These are phyloP conservation scores for Russula ochroleuca DNA, from an alignment of 768 basidiomycete genomes.

Conservation along the genomic window DNA sequence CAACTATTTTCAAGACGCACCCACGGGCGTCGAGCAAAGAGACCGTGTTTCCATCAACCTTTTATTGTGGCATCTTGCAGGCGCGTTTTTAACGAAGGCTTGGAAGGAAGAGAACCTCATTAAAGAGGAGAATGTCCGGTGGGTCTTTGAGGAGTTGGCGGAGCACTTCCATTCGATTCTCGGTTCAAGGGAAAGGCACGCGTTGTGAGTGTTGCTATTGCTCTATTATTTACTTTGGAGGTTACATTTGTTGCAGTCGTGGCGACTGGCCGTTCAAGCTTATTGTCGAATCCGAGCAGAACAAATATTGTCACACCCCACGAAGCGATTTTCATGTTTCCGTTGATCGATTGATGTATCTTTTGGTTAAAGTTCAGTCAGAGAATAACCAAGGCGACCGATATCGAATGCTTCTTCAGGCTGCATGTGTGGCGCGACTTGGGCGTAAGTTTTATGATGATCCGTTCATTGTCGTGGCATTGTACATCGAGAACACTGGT, in stretches of 20 bases:
- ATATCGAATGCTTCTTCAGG: not conserved
- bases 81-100: not conserved
- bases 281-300: not conserved
- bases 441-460: not conserved
- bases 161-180: not conserved
- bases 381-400: not conserved
- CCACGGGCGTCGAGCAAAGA: not conserved
- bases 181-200: not conserved
- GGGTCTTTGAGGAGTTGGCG: not conserved
- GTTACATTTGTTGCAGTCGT: not conserved
- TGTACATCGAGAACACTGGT: not conserved
- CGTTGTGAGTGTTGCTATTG: not conserved
- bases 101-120: not conserved
- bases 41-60: not conserved
- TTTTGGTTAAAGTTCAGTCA: conserved; percentile 3
- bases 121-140: too few relatives aligned
- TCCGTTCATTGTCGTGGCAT: not conserved
- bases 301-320: not conserved
- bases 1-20: not conserved
- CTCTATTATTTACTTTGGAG: not conserved
- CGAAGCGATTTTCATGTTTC: conserved; percentile 2
- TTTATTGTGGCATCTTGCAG: not conserved
- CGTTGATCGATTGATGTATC: not conserved
- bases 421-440: not conserved
- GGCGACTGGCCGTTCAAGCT: not conserved